phyloP scores from a whole-genome alignment of 805 yeast species.

The Metschnikowia gelsemii region DNA sequence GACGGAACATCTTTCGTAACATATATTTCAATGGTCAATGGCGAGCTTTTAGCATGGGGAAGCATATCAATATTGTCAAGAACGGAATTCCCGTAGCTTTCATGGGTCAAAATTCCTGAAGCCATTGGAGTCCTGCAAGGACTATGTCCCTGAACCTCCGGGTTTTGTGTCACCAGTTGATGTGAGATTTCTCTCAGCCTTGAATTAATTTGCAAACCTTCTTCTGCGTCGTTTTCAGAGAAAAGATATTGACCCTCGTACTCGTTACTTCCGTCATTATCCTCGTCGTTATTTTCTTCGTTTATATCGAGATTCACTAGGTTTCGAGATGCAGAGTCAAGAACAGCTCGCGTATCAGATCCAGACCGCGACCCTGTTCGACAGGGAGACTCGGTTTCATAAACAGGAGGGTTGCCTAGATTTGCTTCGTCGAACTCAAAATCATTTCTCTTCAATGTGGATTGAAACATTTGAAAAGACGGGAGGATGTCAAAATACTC shows the following conservation, averaged over 20 bases:
- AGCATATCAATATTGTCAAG: slow-evolving; percentile 52
- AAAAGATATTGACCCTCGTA: slow-evolving; percentile 20
- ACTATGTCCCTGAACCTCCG: background rate
- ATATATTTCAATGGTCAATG: slow-evolving; percentile 47
- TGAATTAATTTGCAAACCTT: slow-evolving; percentile 17
- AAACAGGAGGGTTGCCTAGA: slow-evolving; percentile 35
- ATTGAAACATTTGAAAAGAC: slow-evolving; percentile 66
- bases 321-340: slow-evolving; percentile 15
- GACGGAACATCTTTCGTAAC: slow-evolving; percentile 54
- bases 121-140: slow-evolving; percentile 5
- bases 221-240: slow-evolving; percentile 19
- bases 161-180: background rate
- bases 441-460: slow-evolving; percentile 44
- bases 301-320: slow-evolving; percentile 4
- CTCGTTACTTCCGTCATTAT: slow-evolving; percentile 13
- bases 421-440: slow-evolving; percentile 38
- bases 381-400: slow-evolving; percentile 26
- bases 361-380: slow-evolving; percentile 6
- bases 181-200: slow-evolving; percentile 5
- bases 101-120: slow-evolving; percentile 16
- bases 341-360: slow-evolving; percentile 7
- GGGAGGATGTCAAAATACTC: slow-evolving; percentile 57
- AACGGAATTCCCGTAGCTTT: slow-evolving; percentile 44
- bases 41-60: slow-evolving; percentile 42
- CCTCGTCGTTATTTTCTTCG: slow-evolving; percentile 8